phyloP scores from a whole-genome alignment of 73 alveolate genomes.

The Stentor coeruleus region DNA sequence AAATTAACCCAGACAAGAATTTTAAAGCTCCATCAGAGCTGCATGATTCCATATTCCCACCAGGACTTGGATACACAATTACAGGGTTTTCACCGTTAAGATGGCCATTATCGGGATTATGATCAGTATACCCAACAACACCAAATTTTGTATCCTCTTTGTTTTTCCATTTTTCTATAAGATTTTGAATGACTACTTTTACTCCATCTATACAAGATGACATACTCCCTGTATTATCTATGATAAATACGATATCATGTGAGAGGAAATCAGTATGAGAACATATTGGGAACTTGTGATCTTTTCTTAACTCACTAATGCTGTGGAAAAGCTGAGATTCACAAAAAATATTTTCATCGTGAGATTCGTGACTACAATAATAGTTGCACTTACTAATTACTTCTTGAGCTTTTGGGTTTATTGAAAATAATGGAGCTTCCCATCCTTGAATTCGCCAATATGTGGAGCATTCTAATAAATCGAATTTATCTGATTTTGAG shows the following conservation, averaged over 20 bases:
- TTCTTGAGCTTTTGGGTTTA: neutral
- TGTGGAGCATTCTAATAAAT: constrained; percentile 17
- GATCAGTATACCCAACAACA: constrained; percentile 20
- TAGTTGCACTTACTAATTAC: neutral
- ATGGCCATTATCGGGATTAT: constrained; percentile 7
- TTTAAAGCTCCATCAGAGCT: too few relatives aligned
- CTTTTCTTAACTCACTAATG: neutral
- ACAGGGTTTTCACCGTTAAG: constrained; percentile 25
- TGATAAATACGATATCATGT: neutral
- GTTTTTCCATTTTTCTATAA: neutral
- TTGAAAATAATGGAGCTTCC: neutral
- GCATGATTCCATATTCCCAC: too few relatives aligned
- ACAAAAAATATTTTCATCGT: constrained; percentile 9
- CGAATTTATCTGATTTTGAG: neutral
- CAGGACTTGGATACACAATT: neutral
- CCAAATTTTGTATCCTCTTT: neutral
- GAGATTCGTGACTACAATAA: neutral
- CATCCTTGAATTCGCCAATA: neutral
- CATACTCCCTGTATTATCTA: constrained; percentile 11
- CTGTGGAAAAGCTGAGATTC: neutral
- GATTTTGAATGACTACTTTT: neutral
- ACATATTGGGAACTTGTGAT: constrained; percentile 19
- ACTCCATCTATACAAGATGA: neutral
- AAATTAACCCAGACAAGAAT: too few relatives aligned
- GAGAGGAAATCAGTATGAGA: neutral